Base-by-base conservation (phyloP, 306 rosid species). In the Carpinus viminea region DNA sequence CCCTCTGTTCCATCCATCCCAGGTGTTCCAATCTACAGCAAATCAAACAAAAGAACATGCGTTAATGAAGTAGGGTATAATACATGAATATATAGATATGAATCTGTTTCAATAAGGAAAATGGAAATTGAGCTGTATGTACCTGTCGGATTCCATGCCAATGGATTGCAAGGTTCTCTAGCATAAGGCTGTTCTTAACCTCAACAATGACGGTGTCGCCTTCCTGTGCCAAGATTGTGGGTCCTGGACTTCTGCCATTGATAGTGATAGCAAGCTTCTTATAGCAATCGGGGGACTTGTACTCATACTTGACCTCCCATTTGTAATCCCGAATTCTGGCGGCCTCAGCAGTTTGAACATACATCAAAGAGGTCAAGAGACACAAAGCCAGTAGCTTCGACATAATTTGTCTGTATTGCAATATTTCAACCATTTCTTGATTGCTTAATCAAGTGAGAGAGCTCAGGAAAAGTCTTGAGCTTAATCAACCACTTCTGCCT, bases 61-160 rank as follows among this genome's bases (percentile, higher is more conserved):
- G 8, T 62, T 2, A 16, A 1, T 24, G 26, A 15, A 34, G 2
- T 41, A 76, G 50, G 0, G 60, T 0, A 7, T 7, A 12, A 60
- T 1, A 69, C 47, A 70, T 5, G 46, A 60, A 78, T 13, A 41
- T 0, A 59, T 41, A 65, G 26, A 73, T 11, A 21, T 57, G 13
- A 15, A 18, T 51, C 7, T 31, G 43, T 11, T 47, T 10, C n/a
- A n/a, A n/a, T n/a, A 5, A 46, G 9, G 10, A 2, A 24, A 3
- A 8, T 26, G 13, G 50, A 18, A 21, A 8, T 28, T 26, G 38
- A 45, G 24, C 0, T 9, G 38, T 4, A 43, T 16, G 0, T 76
- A 92, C 97, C 96, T 94, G 98, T 79, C 95, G 83, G 20, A 94
- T 92, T 34, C 98, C 98, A 75, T 94, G 98, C 98, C 97, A 94